A percentile compares a stretch with the other conserved stretches of the same genome.
phyloP scores from a whole-genome alignment of 179 eudicot species.

The Heliamphora pulchella region DNA sequence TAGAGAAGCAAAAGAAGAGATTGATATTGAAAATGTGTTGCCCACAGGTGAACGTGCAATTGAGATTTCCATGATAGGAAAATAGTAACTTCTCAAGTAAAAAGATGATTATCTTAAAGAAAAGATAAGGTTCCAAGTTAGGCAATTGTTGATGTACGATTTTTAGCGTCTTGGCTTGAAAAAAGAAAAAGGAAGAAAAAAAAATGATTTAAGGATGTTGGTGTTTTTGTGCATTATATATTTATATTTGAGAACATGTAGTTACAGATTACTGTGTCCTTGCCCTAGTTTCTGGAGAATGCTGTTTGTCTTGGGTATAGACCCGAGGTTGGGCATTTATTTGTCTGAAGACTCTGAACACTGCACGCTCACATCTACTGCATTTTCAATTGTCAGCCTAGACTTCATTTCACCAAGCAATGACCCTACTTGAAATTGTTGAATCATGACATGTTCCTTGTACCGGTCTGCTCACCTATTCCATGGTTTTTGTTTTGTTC shows the following conservation, averaged over 20 bases:
- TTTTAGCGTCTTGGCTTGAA: not conserved
- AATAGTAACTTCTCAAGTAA: not conserved
- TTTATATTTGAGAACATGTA: not conserved
- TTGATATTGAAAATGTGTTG: not conserved
- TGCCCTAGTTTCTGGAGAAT: not conserved
- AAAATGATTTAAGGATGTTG: too few relatives aligned
- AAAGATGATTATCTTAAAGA: not conserved
- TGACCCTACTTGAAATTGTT: not conserved
- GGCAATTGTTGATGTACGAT: not conserved
- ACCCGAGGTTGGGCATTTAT: not conserved
- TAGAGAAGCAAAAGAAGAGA: not conserved
- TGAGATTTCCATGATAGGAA: too few relatives aligned
- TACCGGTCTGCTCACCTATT: conserved; percentile 7
- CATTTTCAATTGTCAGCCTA: not conserved
- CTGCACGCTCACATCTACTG: not conserved
- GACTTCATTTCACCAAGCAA: not conserved
- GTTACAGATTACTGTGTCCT: not conserved
- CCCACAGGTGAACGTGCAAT: too few relatives aligned
- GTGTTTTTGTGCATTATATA: not conserved
- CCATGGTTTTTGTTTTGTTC: conserved; percentile 15
- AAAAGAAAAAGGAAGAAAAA: not conserved
- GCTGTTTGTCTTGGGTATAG: not conserved
- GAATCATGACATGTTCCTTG: not conserved
- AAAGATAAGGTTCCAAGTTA: not conserved
- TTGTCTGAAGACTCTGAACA: too few relatives aligned